These are phyloP conservation scores for Lophiotrema nucula DNA, from an alignment of 495 filamentous ascomycete genomes.

Conservation along the genomic window DNA sequence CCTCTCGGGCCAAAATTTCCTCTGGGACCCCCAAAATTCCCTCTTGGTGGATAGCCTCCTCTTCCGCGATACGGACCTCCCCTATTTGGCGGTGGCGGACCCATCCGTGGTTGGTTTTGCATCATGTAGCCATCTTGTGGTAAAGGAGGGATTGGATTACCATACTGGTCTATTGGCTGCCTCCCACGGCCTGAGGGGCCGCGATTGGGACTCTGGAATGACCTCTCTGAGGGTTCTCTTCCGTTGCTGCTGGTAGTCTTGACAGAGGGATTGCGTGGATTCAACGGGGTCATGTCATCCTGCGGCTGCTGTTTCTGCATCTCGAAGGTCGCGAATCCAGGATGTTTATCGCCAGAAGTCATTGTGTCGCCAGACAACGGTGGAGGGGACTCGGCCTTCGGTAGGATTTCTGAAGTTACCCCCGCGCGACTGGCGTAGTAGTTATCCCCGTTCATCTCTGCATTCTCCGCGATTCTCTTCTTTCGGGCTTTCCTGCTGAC, in stretches of 20 bases:
- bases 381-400: slow-evolving; percentile 49
- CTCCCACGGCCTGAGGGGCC: slow-evolving; percentile 29
- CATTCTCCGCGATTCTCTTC: slow-evolving; percentile 86
- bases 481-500: slow-evolving; percentile 89
- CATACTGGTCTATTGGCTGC: slow-evolving; percentile 64
- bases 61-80: slow-evolving; percentile 42
- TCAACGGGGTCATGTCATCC: slow-evolving; percentile 84
- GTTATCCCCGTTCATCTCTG: slow-evolving; percentile 91
- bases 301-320: slow-evolving; percentile 57
- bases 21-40: slow-evolving; percentile 43
- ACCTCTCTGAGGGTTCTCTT: slow-evolving; percentile 18
- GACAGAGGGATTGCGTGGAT: slow-evolving; percentile 54
- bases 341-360: slow-evolving; percentile 53
- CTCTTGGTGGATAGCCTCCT: slow-evolving; percentile 41
- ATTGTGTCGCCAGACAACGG: slow-evolving; percentile 45
- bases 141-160: slow-evolving; percentile 57
- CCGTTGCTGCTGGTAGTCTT: slow-evolving; percentile 34
- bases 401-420: slow-evolving; percentile 47
- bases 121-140: slow-evolving; percentile 41
- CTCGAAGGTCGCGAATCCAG: slow-evolving; percentile 79
- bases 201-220: slow-evolving; percentile 16
- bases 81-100: slow-evolving; percentile 43
- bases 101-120: slow-evolving; percentile 24
- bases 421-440: slow-evolving; percentile 76
- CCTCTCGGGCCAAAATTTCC: slow-evolving; percentile 46